Evolutionary conservation across 495 filamentous ascomycete genomes (phyloP), one percentile per base, ranked within the genome.

Genomic region (Venustampulla echinocandica): DNA sequence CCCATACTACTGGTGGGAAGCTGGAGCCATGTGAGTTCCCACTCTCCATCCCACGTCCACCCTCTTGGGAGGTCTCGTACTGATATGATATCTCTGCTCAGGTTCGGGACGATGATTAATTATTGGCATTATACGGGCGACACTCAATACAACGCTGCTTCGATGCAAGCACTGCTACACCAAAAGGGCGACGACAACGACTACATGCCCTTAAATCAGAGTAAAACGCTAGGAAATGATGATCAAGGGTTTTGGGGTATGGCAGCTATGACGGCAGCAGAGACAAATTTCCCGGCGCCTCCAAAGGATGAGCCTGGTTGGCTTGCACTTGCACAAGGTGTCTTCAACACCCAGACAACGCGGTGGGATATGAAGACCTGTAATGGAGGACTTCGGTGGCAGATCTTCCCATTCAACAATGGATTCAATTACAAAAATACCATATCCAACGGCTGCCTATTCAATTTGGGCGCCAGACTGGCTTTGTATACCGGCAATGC

Each of bases 1-100:
- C 52, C 82, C 83, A 0, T 90, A 88, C 60, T 90, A 80, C 64
- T 89, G 84, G 84, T 88, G 84, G 83, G 81, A 87, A 60, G 76
- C 76, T 3, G 85, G 84, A 21, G 78, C 80, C 10, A 83, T 87
- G 75, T 82, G 77, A 61, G 75, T 49, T 18, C n/a, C 5, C 14
- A 3, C 4, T 3, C 4, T 10, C 22, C 6, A n/a, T 5, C 60
- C 50, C 69, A 44, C 59, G 63, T 62, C 75, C 77, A 54, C 61
- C 62, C 11, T n/a, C n/a, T n/a, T n/a, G n/a, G n/a, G n/a, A n/a
- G n/a, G n/a, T n/a, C n/a, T n/a, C n/a, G n/a, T n/a, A n/a, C n/a
- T n/a, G n/a, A 71, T 74, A 4, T 49, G 64, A 11, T 56, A 69
- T 15, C 14, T 18, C 23, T 20, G 32, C 11, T 1, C 23, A 54